Evolutionary conservation across 2,329 filamentous ascomycete species (phyloP).

Genomic region (Waltergamsia citrina): DNA sequence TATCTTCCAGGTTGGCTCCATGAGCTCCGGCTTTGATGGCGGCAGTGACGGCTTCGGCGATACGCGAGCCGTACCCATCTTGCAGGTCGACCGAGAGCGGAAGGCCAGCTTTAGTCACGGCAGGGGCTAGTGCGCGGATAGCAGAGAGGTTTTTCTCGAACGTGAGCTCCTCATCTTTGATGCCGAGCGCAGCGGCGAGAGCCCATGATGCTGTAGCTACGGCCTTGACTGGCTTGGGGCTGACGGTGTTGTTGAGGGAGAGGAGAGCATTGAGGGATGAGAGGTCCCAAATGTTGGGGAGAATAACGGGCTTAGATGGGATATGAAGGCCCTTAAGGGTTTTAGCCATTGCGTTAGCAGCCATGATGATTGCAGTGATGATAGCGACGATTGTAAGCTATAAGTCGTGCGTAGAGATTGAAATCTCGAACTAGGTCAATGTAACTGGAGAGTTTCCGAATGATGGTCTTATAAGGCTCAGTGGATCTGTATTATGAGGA

Average conservation of each 20-base stretch:
- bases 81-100: constrained; percentile 50
- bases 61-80: constrained; percentile 44
- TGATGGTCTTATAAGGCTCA: too few species aligned
- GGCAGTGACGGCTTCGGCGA: constrained; percentile 31
- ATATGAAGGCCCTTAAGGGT: constrained; percentile 34
- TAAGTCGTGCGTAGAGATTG: too few species aligned
- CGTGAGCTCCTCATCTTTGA: constrained; percentile 37
- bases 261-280: constrained; percentile 35
- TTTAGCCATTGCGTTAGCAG: constrained; percentile 14
- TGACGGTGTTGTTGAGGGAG: constrained; percentile 26
- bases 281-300: constrained; percentile 47
- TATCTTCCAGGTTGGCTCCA: constrained; percentile 52
- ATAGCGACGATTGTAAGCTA: too few species aligned
- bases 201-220: constrained; percentile 42
- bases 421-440: too few species aligned
- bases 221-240: constrained; percentile 25
- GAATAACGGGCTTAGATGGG: constrained; percentile 38
- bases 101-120: constrained; percentile 27
- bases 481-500: too few species aligned
- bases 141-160: constrained; percentile 40
- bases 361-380: constrained; percentile 2
- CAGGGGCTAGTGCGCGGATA: constrained; percentile 30
- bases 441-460: too few species aligned
- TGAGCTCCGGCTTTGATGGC: constrained; percentile 42
- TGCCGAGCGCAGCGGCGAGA: constrained; percentile 33